These are phyloP conservation scores for Ustilago cynodontis DNA, from an alignment of 1,284 basidiomycete genomes.

Conservation along the genomic window DNA sequence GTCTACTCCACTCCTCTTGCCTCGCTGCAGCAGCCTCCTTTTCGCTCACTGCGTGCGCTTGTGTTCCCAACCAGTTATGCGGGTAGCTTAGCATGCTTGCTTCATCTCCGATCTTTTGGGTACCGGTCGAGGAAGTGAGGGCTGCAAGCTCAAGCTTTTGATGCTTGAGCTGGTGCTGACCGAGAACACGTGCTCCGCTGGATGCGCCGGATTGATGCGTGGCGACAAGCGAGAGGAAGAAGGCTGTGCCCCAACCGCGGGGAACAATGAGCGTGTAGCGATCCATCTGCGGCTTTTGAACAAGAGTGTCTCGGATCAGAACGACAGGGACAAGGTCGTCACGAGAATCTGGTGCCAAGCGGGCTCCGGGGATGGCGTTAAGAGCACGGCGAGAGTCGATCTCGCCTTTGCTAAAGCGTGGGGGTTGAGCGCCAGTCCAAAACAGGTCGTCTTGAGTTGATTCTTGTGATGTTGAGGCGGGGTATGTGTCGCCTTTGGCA, in stretches of 20 bases:
- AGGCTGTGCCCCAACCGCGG: constrained; percentile 65
- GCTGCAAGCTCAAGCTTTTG: constrained; percentile 47
- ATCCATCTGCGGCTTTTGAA: constrained; percentile 26
- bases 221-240: constrained; percentile 62
- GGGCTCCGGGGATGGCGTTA: constrained; percentile 39
- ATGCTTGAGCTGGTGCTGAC: constrained; percentile 60
- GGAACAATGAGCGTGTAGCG: constrained; percentile 63
- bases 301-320: constrained; percentile 36
- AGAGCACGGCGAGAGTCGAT: constrained; percentile 60
- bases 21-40: constrained; percentile 23
- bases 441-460: constrained; percentile 21
- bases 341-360: constrained; percentile 45
- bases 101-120: not conserved
- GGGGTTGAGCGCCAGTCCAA: constrained; percentile 29
- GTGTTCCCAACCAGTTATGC: constrained; percentile 55
- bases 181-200: constrained; percentile 53
- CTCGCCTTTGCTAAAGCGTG: constrained; percentile 61
- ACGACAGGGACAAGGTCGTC: constrained; percentile 60
- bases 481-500: not conserved
- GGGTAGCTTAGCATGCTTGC: constrained; percentile 49
- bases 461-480: not conserved
- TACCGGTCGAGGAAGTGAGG: constrained; percentile 14
- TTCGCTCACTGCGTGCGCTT: constrained; percentile 34
- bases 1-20: constrained; percentile 50
- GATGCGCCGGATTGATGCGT: constrained; percentile 51